Percentiles rank a stretch among this genome's conserved stretches.
Conservation (phyloP, 768 basidiomycete species). For the Tylopilus cervinicoccineus region DNA sequence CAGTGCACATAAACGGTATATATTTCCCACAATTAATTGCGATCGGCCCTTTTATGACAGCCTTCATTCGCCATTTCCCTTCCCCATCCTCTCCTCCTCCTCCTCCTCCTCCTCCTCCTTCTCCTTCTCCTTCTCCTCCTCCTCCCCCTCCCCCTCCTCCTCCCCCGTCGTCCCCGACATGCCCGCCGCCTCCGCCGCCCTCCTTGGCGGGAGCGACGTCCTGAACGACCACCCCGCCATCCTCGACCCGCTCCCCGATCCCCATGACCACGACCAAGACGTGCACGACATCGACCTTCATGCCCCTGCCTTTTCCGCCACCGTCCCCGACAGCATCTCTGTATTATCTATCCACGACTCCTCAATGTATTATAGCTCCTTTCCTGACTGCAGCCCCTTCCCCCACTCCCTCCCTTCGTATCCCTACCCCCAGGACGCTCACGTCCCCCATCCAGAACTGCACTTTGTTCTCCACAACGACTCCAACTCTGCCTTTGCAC, state of each 20-base stretch:
- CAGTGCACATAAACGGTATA: constrained; percentile 3
- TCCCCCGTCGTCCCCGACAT: constrained; percentile 13
- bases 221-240: constrained; percentile 11
- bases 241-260: constrained; percentile 23
- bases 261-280: constrained; percentile 24
- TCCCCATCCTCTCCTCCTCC: constrained; percentile 11
- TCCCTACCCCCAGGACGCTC: constrained; percentile 27
- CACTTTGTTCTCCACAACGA: constrained; percentile 25
- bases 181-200: constrained; percentile 17
- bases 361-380: constrained; percentile 32
- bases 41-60: constrained; percentile 32
- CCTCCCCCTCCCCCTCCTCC: background rate
- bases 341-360: constrained; percentile 33
- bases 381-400: constrained; percentile 24
- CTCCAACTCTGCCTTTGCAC: constrained; percentile 13
- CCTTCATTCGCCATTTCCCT: constrained; percentile 19
- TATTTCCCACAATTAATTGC: constrained; percentile 24
- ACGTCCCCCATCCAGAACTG: constrained; percentile 25
- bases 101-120: background rate
- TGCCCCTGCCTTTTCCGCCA: constrained; percentile 16
- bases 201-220: constrained; percentile 19
- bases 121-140: too few relatives aligned
- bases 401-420: constrained; percentile 18
- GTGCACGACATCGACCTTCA: constrained; percentile 33
- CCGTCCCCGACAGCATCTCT: constrained; percentile 20